Evolutionary conservation across 2,329 filamentous ascomycete species (phyloP).

Genomic region (Monosporascus ibericus): DNA sequence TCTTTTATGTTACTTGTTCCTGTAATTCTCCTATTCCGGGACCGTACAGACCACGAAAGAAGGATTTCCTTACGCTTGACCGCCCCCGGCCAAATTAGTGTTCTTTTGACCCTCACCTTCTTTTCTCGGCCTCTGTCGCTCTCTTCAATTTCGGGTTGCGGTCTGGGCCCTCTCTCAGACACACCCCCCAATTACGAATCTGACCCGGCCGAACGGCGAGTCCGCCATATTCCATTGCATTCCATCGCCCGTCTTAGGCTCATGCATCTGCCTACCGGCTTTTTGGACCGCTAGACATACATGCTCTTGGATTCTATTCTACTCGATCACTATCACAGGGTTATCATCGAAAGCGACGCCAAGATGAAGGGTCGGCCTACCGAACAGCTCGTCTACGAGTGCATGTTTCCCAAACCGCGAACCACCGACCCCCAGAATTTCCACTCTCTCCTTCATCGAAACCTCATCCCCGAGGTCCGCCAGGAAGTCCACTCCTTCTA

Average conservation of each 20-base stretch:
- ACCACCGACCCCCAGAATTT: constrained; percentile 66
- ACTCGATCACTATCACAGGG: constrained; percentile 1
- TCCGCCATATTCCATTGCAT: neutral
- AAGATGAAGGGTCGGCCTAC: constrained; percentile 67
- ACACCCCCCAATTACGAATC: neutral
- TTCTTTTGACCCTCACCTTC: neutral
- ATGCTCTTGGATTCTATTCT: neutral
- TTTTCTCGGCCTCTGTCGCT: neutral
- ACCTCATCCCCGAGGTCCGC: constrained; percentile 70
- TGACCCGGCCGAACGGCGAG: neutral
- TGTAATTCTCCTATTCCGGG: no score
- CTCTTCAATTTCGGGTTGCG: neutral
- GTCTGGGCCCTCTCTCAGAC: neutral
- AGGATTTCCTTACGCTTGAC: neutral
- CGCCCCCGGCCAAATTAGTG: neutral
- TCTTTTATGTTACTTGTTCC: no score
- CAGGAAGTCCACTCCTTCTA: constrained; percentile 75
- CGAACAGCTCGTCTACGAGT: constrained; percentile 67
- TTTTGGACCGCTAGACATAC: neutral
- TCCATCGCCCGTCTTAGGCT: neutral
- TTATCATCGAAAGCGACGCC: constrained; percentile 5
- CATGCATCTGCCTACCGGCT: neutral
- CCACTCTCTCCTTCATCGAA: constrained; percentile 60
- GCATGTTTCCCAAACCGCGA: constrained; percentile 64
- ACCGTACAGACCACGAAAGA: neutral